Conservation (phyloP, 257 asterid genomes). For the Dorcoceras hygrometricum region DNA sequence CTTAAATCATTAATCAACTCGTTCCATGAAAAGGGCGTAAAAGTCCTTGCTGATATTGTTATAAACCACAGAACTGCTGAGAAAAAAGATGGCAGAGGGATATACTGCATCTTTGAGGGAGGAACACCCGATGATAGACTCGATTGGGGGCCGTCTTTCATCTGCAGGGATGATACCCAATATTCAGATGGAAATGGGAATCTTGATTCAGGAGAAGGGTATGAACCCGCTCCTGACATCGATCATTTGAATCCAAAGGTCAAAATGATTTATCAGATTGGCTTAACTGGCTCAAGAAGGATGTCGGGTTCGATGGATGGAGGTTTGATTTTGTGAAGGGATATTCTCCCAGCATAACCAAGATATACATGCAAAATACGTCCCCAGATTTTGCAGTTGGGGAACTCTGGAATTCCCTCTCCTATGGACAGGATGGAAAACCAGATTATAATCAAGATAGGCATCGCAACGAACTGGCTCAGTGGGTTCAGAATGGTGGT, state of each 20-base stretch:
- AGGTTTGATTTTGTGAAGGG: slow-evolving; percentile 75
- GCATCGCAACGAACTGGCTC: slow-evolving; percentile 47
- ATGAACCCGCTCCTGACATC: slow-evolving; percentile 56
- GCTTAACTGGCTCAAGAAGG: slow-evolving; percentile 84
- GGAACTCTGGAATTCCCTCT: slow-evolving; percentile 48
- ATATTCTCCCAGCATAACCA: slow-evolving; percentile 48
- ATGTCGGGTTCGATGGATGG: slow-evolving; percentile 80
- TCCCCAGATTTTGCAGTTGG: slow-evolving; percentile 81
- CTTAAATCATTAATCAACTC: slow-evolving; percentile 45
- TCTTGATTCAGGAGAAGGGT: slow-evolving; percentile 54
- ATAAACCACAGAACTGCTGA: slow-evolving; percentile 85
- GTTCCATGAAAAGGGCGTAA: slow-evolving; percentile 49
- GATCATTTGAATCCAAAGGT: slow-evolving; percentile 70
- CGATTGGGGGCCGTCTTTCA: slow-evolving; percentile 80
- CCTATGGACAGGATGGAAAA: slow-evolving; percentile 39
- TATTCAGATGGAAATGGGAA: slow-evolving; percentile 74
- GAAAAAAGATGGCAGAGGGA: slow-evolving; percentile 55
- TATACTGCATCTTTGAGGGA: slow-evolving; percentile 72
- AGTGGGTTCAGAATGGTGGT: slow-evolving; percentile 52
- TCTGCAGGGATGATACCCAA: slow-evolving; percentile 53
- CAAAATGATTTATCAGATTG: slow-evolving; percentile 72
- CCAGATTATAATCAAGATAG: slow-evolving; percentile 49
- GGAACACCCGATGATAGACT: slow-evolving; percentile 75
- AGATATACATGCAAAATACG: slow-evolving; percentile 54
- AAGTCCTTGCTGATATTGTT: slow-evolving; percentile 72